phyloP scores from a whole-genome alignment of 768 basidiomycete genomes.

The Agaricus sinodeliciosus region DNA sequence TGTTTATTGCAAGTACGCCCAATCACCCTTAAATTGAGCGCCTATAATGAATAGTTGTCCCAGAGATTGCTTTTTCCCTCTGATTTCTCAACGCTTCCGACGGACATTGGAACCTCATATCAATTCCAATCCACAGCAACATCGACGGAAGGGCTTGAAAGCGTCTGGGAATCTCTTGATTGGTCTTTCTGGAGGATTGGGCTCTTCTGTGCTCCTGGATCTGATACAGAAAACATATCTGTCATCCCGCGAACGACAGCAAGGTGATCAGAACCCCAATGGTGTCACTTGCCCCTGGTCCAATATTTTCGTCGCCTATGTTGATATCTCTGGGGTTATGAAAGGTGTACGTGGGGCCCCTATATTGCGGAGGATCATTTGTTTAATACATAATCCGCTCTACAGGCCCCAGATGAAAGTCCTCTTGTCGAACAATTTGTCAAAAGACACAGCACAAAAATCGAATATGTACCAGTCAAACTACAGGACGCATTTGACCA shows the following conservation, averaged over 20 bases:
- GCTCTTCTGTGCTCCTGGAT: constrained; percentile 68
- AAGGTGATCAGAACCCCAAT: constrained; percentile 50
- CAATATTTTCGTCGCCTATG: constrained; percentile 25
- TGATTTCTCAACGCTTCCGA: constrained; percentile 58
- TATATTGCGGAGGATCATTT: constrained; percentile 1
- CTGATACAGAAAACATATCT: constrained; percentile 59
- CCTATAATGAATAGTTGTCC: not conserved
- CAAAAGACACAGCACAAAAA: constrained; percentile 17
- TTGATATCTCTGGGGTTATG: constrained; percentile 60
- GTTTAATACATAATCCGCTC: constrained; percentile 10
- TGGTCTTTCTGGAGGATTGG: constrained; percentile 74
- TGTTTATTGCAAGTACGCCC: constrained; percentile 74
- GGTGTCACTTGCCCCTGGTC: constrained; percentile 35
- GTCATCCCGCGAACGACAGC: constrained; percentile 16
- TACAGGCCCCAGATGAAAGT: constrained; percentile 49
- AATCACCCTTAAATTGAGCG: not conserved
- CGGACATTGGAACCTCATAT: constrained; percentile 58
- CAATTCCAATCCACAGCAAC: constrained; percentile 25
- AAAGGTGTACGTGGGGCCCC: constrained; percentile 40
- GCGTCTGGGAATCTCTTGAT: constrained; percentile 65
- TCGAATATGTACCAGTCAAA: constrained; percentile 57
- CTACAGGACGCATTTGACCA: constrained; percentile 72
- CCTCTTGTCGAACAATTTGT: constrained; percentile 36
- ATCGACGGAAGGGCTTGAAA: constrained; percentile 48
- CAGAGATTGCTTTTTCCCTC: constrained; percentile 53